Evolutionary conservation across 2,329 filamentous ascomycete genomes (phyloP).

Genomic region (Paraphoma sp.): DNA sequence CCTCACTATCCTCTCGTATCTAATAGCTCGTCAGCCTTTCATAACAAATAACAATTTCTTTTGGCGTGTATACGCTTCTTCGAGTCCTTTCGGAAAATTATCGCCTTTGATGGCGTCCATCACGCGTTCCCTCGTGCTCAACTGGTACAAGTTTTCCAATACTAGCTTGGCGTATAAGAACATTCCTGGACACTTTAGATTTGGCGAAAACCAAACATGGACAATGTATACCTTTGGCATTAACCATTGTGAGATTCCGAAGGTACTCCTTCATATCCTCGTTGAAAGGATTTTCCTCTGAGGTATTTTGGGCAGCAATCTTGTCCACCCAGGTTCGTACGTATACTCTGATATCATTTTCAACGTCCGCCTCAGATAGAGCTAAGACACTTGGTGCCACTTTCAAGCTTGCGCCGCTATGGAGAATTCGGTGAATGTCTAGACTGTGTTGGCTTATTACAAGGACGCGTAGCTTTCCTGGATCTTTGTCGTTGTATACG

Average conservation of each 20-base stretch:
- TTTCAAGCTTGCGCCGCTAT: constrained; percentile 4
- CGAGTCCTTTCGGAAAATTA: constrained; percentile 24
- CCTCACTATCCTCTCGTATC: constrained; percentile 32
- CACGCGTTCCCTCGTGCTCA: constrained; percentile 20
- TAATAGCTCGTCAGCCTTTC: constrained; percentile 1
- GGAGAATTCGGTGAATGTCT: constrained; percentile 24
- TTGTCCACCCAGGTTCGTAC: constrained; percentile 16
- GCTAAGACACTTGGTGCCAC: constrained; percentile 16
- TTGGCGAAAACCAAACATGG: background rate
- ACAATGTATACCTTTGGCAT: constrained; percentile 26
- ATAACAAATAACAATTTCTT: background rate
- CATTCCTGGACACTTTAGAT: constrained; percentile 22
- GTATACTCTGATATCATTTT: constrained; percentile 25
- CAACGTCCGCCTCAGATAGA: constrained; percentile 21
- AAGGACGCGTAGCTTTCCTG: constrained; percentile 29
- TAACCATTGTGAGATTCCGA: constrained; percentile 20
- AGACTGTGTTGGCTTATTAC: constrained; percentile 34
- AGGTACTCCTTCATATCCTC: constrained; percentile 29
- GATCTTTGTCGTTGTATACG: constrained; percentile 17
- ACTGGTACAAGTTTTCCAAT: constrained; percentile 21
- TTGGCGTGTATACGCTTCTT: constrained; percentile 22
- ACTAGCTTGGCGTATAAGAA: constrained; percentile 38
- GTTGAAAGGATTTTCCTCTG: constrained; percentile 8
- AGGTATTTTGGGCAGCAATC: constrained; percentile 18
- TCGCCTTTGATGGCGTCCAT: constrained; percentile 17